A percentile compares a stretch with the other conserved stretches of the same genome.
Evolutionary conservation across 306 rosid species (phyloP).

Genomic region (Quercus berberidifolia): DNA sequence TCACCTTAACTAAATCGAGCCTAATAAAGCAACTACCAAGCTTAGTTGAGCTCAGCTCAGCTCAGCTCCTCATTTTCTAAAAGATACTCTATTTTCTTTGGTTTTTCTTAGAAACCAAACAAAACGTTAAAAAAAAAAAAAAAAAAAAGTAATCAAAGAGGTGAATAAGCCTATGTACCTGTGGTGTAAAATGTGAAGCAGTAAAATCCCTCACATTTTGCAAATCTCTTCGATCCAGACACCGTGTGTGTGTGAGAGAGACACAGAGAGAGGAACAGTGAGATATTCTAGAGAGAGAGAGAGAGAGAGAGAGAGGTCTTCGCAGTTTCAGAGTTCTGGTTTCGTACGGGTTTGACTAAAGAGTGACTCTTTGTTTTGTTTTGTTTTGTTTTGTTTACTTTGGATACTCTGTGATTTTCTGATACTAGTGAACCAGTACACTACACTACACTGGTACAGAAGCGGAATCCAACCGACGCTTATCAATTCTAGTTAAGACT

Average conservation of each 20-base stretch:
- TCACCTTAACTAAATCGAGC: neutral
- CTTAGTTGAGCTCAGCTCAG: neutral
- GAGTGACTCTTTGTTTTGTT: neutral
- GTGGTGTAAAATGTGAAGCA: neutral
- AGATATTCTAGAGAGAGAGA: neutral
- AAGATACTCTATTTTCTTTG: neutral
- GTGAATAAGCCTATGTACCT: neutral
- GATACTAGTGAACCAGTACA: neutral
- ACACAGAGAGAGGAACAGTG: neutral
- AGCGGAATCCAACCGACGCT: slow-evolving; percentile 38
- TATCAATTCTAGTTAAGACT: slow-evolving; percentile 34
- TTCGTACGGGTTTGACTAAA: slow-evolving; percentile 27
- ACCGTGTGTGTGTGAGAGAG: neutral
- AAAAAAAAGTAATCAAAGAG: no score
- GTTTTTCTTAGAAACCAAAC: neutral
- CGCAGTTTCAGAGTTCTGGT: slow-evolving; percentile 23
- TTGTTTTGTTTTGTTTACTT: neutral
- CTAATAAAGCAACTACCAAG: neutral
- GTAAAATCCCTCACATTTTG: slow-evolving; percentile 23
- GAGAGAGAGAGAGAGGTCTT: neutral
- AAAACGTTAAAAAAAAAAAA: neutral
- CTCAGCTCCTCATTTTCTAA: neutral
- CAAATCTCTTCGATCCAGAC: slow-evolving; percentile 23
- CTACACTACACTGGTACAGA: no score
- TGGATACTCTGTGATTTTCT: slow-evolving; percentile 1